These are phyloP conservation scores for Lipomyces orientalis DNA, from an alignment of 805 yeast genomes.

Conservation along the genomic window DNA sequence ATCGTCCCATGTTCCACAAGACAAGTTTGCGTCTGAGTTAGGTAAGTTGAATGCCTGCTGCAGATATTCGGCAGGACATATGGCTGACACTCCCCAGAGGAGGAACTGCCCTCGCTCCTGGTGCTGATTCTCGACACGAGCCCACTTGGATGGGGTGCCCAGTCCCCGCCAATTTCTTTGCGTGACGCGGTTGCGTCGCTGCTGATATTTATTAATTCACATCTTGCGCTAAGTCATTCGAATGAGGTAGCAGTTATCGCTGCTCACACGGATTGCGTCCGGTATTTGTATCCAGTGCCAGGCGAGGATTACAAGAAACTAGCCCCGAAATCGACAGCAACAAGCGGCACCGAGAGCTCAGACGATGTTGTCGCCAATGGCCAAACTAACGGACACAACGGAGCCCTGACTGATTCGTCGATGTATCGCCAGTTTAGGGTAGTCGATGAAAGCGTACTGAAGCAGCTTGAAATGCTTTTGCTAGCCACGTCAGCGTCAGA, in stretches of 20 bases:
- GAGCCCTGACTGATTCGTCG: constrained; percentile 45
- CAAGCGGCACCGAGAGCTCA: constrained; percentile 1
- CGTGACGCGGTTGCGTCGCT: constrained; percentile 67
- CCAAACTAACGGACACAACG: not conserved
- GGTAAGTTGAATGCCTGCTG: constrained; percentile 13
- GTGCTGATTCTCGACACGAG: constrained; percentile 79
- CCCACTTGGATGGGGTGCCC: constrained; percentile 67
- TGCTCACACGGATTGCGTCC: constrained; percentile 72
- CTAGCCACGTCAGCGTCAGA: constrained; percentile 45
- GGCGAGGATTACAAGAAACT: not conserved
- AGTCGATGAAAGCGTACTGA: constrained; percentile 75
- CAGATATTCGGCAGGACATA: not conserved
- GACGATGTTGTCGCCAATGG: not conserved
- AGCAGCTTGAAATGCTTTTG: constrained; percentile 59
- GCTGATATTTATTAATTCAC: constrained; percentile 83
- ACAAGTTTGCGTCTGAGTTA: constrained; percentile 13
- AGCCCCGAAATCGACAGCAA: constrained; percentile 3
- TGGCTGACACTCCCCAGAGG: constrained; percentile 40
- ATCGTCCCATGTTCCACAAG: constrained; percentile 33
- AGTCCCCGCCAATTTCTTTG: constrained; percentile 43
- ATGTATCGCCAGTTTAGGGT: constrained; percentile 86
- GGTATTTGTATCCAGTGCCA: constrained; percentile 66
- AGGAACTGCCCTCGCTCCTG: constrained; percentile 78
- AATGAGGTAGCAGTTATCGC: constrained; percentile 84
- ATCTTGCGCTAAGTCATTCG: constrained; percentile 79